Conservation (phyloP, 805 yeast genomes). For the Lipomyces sp. region DNA sequence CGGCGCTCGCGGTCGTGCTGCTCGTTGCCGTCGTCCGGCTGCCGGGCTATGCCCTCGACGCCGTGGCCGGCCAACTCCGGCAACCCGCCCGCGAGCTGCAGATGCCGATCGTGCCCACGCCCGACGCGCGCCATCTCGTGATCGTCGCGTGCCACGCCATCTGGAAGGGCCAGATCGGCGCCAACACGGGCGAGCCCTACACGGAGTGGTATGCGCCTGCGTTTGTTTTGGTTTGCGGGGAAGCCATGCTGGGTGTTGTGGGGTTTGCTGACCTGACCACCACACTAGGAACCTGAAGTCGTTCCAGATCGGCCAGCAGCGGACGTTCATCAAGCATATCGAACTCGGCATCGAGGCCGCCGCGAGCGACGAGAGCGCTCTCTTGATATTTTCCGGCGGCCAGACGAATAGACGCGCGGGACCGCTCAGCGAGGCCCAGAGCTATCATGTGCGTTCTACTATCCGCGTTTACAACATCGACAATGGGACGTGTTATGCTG, state of each 20-base stretch:
- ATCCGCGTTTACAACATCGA: slow-evolving; percentile 47
- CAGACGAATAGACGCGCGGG: slow-evolving; percentile 60
- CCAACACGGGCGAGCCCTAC: slow-evolving; percentile 46
- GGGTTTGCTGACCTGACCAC: background rate
- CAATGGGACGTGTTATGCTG: too few relatives aligned
- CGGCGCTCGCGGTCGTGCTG: too few relatives aligned
- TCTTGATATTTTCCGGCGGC: slow-evolving; percentile 61
- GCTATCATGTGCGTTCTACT: slow-evolving; percentile 41
- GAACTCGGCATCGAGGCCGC: slow-evolving; percentile 43
- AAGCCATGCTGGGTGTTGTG: background rate
- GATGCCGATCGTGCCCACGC: too few relatives aligned
- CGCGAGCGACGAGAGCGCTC: slow-evolving; percentile 34
- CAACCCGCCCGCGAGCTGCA: too few relatives aligned
- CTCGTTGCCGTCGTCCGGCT: too few relatives aligned
- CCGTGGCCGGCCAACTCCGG: too few relatives aligned
- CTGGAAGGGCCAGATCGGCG: slow-evolving; percentile 45
- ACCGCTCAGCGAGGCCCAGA: slow-evolving; percentile 51
- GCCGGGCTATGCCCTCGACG: too few relatives aligned
- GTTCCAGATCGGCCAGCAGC: slow-evolving; percentile 68
- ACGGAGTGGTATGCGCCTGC: slow-evolving; percentile 57
- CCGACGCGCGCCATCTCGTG: slow-evolving; percentile 38
- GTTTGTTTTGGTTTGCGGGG: background rate
- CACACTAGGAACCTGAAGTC: slow-evolving; percentile 44
- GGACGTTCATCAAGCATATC: slow-evolving; percentile 62
- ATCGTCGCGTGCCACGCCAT: slow-evolving; percentile 64